Conservation (phyloP, 139 green algal species). For the Deuterostichococcus epilithicus region DNA sequence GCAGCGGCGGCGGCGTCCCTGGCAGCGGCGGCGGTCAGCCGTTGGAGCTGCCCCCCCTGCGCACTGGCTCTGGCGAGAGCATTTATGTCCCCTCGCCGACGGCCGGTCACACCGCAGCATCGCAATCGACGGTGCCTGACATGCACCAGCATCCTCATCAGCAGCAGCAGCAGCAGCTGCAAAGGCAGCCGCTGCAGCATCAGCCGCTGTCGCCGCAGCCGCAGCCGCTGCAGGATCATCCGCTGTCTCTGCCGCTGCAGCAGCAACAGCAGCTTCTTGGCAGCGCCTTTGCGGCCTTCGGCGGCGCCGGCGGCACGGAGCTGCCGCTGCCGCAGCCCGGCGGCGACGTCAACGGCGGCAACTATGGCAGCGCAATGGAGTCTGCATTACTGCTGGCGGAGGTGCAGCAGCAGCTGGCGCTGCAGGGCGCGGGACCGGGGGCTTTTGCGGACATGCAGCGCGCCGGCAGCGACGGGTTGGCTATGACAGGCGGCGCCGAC, state of each 20-base stretch:
- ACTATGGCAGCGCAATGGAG: neutral
- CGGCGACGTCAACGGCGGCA: neutral
- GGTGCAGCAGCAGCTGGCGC: neutral
- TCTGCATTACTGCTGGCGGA: neutral
- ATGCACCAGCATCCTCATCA: slow-evolving; percentile 8
- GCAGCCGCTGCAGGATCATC: neutral
- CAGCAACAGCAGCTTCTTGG: neutral
- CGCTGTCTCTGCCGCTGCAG: neutral
- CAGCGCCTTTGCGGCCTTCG: neutral
- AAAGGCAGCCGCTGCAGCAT: neutral
- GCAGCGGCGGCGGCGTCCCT: slow-evolving; percentile 1
- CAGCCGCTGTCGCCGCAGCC: neutral
- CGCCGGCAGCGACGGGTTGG: neutral
- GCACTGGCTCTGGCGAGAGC: slow-evolving; percentile 1
- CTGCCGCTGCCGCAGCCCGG: no score
- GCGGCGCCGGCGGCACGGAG: neutral
- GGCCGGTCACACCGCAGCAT: no score
- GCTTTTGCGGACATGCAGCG: neutral
- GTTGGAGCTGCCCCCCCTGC: neutral
- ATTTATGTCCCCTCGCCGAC: no score
- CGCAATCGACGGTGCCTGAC: no score
- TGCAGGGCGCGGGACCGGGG: neutral
- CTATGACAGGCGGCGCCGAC: neutral
- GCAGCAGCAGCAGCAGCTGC: neutral
- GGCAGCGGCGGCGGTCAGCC: slow-evolving; percentile 7